Conservation (phyloP, 306 rosid species). For the Glycyrrhiza uralensis region DNA sequence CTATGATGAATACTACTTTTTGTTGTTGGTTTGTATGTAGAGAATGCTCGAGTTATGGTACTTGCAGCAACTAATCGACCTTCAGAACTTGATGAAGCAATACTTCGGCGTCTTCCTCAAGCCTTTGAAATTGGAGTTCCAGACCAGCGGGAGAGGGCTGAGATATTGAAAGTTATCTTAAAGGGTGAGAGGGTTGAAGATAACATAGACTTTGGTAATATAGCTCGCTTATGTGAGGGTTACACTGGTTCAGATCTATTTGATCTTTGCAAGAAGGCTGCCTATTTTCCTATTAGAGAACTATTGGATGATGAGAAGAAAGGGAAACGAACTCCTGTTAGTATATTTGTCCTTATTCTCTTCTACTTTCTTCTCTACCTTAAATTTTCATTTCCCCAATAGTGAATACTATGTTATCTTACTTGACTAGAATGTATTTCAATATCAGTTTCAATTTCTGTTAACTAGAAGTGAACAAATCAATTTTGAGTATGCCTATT, state of each 20-base stretch:
- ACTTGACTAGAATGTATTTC: conserved; percentile 1
- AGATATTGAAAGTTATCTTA: conserved; percentile 75
- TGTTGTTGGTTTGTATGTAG: conserved; percentile 33
- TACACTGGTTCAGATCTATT: conserved; percentile 93
- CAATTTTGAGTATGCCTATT: neutral
- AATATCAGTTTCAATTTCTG: neutral
- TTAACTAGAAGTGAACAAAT: conserved; percentile 4
- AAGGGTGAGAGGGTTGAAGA: conserved; percentile 72
- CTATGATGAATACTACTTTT: neutral
- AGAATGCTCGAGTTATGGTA: conserved; percentile 93
- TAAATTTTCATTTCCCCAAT: neutral
- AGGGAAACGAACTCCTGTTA: conserved; percentile 67
- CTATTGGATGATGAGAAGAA: conserved; percentile 69
- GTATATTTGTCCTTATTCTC: conserved; percentile 35
- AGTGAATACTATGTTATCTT: neutral
- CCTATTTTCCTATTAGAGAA: conserved; percentile 85
- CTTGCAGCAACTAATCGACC: conserved; percentile 99
- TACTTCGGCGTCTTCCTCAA: conserved; percentile 97
- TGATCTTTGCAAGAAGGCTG: conserved; percentile 98
- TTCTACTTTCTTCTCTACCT: neutral
- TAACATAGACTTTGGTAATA: conserved; percentile 46
- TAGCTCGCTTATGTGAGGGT: conserved; percentile 76
- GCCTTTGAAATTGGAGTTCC: conserved; percentile 94
- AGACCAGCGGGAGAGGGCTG: conserved; percentile 70
- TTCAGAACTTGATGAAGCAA: conserved; percentile 97